A percentile compares a stretch with the other conserved stretches of the same genome.
Evolutionary conservation across 1,284 basidiomycete species (phyloP).

Genomic region (Pyrrhoderma noxium): DNA sequence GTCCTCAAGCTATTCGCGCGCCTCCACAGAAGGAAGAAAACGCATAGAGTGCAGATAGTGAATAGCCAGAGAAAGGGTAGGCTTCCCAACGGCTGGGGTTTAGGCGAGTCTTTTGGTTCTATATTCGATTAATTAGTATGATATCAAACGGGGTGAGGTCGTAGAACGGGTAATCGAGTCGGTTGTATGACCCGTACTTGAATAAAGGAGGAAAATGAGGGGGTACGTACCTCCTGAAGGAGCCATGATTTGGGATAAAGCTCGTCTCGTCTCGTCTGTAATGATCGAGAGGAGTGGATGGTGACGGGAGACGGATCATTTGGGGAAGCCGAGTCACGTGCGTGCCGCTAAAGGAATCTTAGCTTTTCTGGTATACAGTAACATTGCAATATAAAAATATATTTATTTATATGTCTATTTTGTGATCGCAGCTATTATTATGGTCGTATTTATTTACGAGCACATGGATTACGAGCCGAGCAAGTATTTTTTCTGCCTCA

Average conservation of each 20-base stretch:
- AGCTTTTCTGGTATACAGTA: no score
- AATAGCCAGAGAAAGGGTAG: conserved; percentile 48
- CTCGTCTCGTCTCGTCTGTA: no score
- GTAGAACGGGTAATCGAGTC: background rate
- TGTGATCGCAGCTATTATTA: no score
- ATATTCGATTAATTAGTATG: background rate
- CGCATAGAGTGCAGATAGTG: conserved; percentile 52
- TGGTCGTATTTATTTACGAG: no score
- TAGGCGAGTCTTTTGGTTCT: conserved; percentile 56
- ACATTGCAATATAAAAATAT: no score
- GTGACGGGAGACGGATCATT: no score
- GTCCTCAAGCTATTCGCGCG: conserved; percentile 48
- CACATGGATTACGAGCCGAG: no score
- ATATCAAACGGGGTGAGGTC: background rate
- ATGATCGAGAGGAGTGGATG: no score
- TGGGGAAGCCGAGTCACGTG: no score
- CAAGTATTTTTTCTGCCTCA: no score
- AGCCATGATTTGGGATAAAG: background rate
- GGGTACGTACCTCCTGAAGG: conserved; percentile 8
- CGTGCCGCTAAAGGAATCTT: no score
- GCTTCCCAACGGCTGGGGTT: conserved; percentile 58
- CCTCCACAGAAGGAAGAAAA: conserved; percentile 60
- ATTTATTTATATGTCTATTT: no score
- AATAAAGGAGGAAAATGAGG: background rate
- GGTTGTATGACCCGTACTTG: background rate